Base-by-base conservation (phyloP, 306 rosid species). In the Purshia tridentata region DNA sequence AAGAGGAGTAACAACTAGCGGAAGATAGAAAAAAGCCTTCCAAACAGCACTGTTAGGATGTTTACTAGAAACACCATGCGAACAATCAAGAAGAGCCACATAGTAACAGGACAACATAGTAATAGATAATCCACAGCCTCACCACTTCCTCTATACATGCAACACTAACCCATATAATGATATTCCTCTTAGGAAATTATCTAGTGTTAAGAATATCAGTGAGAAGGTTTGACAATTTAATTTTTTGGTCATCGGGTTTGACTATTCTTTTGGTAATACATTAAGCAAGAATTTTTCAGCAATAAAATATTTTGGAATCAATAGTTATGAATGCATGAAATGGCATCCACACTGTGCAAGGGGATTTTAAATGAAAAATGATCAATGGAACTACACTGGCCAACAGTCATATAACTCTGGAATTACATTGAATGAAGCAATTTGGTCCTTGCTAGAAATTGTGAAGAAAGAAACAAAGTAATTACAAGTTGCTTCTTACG, bases 401-500 rank as follows among this genome's bases (percentile, higher is more conserved):
- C n/a, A 39, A 41, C 46, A 77, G 5, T 65, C n/a, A 57, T 20
- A 72, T 68, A 50, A 35, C 35, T 20, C 14, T 6, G 60, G 60
- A 61, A 23, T 45, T 53, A 54, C 69, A 72, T 11, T 52, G 59
- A 72, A 73, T 56, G 44, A 55, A 67, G 73, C 76, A 74, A 78
- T 56, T 29, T 15, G 78, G n/a, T 53, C 50, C 41, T 6, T 53
- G 45, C 9, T 53, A 3, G 7, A 57, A 58, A 55, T 19, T 69
- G 19, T 18, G 58, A 50, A 67, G 68, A 76, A 64, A 53, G 18
- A 22, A 60, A 57, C 72, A 69, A 76, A 18, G 70, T 67, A 71
- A 47, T 49, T 56, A 40, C 1, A 13, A 53, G 37, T 67, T 42
- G 52, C 46, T 75, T 63, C 97, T 60, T 83, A 91, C 96, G 8